Conservation (phyloP, 2,329 filamentous ascomycete species). For the Rutstroemia sp. region DNA sequence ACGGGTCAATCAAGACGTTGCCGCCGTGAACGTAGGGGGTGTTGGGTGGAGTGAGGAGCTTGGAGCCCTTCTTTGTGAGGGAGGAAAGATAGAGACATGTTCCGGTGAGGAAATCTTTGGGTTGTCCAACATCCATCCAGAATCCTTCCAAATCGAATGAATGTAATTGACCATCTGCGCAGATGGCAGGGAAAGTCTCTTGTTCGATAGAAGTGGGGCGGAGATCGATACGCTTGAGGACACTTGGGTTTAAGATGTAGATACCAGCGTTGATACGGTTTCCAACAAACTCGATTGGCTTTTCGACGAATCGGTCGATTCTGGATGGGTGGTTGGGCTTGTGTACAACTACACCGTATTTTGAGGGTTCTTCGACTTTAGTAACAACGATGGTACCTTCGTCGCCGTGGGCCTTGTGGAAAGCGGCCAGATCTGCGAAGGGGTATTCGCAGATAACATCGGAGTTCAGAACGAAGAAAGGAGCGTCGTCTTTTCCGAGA, state of each 20-base stretch:
- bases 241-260: conserved; percentile 92
- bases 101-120: conserved; percentile 94
- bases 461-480: conserved; percentile 98
- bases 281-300: conserved; percentile 96
- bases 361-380: conserved; percentile 97
- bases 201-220: conserved; percentile 97
- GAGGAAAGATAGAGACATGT: conserved; percentile 95
- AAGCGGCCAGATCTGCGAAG: conserved; percentile 80
- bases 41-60: conserved; percentile 65
- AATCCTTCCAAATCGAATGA: conserved; percentile 95
- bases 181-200: conserved; percentile 95
- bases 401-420: conserved; percentile 88
- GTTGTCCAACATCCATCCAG: conserved; percentile 99
- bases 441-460: conserved; percentile 98
- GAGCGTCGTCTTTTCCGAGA: conserved; percentile 84
- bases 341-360: conserved; percentile 98
- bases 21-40: conserved; percentile 84
- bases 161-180: conserved; percentile 82
- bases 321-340: conserved; percentile 83
- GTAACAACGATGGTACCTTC: conserved; percentile 98
- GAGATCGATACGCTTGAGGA: conserved; percentile 87
- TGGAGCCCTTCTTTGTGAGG: conserved; percentile 81
- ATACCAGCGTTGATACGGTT: conserved; percentile 99
- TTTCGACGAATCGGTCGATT: conserved; percentile 99
- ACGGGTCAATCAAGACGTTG: conserved; percentile 90